These are phyloP conservation scores for Colletotrichum trifolii DNA, from an alignment of 2,329 filamentous ascomycete genomes.

Conservation along the genomic window DNA sequence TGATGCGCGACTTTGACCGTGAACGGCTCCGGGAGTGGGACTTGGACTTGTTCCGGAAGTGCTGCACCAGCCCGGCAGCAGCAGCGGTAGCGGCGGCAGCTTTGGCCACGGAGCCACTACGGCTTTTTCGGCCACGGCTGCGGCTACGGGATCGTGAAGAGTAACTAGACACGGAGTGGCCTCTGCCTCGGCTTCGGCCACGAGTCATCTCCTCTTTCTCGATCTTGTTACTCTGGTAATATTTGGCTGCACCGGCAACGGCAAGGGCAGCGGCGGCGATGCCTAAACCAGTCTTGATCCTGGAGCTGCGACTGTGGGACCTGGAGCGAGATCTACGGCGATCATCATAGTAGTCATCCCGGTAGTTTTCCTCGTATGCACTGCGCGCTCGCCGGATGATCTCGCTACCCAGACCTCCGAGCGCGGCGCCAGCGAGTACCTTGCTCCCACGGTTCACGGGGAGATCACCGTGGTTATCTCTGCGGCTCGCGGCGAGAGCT, in stretches of 20 bases:
- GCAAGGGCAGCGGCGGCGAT: conserved; percentile 72
- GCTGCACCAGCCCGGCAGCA: conserved; percentile 67
- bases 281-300: conserved; percentile 70
- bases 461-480: conserved; percentile 61
- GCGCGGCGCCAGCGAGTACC: conserved; percentile 69
- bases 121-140: conserved; percentile 50
- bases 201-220: conserved; percentile 69
- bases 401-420: conserved; percentile 72
- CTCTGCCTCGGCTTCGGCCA: conserved; percentile 64
- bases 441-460: conserved; percentile 66
- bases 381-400: conserved; percentile 69
- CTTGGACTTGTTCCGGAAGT: conserved; percentile 59
- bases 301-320: conserved; percentile 46
- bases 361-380: conserved; percentile 58
- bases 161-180: conserved; percentile 46
- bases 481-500: conserved; percentile 67
- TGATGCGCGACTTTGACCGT: conserved; percentile 59
- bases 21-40: conserved; percentile 47
- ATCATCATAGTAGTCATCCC: conserved; percentile 46
- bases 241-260: conserved; percentile 73
- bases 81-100: conserved; percentile 68
- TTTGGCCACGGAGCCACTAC: conserved; percentile 65
- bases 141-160: conserved; percentile 57
- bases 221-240: conserved; percentile 68
- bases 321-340: conserved; percentile 54